Base-by-base conservation (phyloP, 768 basidiomycete species). In the Pleurotus platypus region DNA sequence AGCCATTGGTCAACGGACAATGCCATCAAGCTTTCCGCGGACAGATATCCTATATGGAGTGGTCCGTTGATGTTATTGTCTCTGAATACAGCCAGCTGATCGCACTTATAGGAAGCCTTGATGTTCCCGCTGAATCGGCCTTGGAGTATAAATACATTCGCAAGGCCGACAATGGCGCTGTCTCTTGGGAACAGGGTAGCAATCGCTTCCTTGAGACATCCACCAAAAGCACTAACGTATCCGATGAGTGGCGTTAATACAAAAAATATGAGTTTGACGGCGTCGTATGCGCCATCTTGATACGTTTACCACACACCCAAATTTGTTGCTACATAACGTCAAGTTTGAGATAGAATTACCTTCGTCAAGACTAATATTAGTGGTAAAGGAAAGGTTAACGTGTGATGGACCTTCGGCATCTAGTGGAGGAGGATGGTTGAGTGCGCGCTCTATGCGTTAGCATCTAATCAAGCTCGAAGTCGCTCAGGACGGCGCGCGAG, bases 111-210 rank as follows among this genome's bases (percentile, higher is more conserved):
- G 87, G 83, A 55, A 86, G 85, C 3, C 76, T 89, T 22, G 78
- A 78, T 55, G 67, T 90, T 4, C 84, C 85, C 0, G 79, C 81
- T 22, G 78, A 69, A 60, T 77, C 77, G 1, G 59, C 58, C 42
- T 72, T 90, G 55, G 69, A 89, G 67, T 90, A 90, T 77, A 90
- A 90, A 70, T 90, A 86, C 65, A 80, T 89, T 63, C 75, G 81
- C 55, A 86, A 78, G 57, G 26, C 12, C 20, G 58, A 70, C 64
- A 82, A 82, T 51, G 84, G 79, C 3, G 63, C 64, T 8, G 73
- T 86, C 38, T 85, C 81, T 11, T 91, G 89, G 89, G 86, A 89
- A 40, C 16, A 39, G 39, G 38, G 51, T 15, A 16, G 39, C n/a
- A 54, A 54, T 54, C 51, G 51, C 22, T 54, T 54, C 38, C 37